phyloP scores from a whole-genome alignment of 2,329 filamentous ascomycete species.

The Fusarium denticulatum region DNA sequence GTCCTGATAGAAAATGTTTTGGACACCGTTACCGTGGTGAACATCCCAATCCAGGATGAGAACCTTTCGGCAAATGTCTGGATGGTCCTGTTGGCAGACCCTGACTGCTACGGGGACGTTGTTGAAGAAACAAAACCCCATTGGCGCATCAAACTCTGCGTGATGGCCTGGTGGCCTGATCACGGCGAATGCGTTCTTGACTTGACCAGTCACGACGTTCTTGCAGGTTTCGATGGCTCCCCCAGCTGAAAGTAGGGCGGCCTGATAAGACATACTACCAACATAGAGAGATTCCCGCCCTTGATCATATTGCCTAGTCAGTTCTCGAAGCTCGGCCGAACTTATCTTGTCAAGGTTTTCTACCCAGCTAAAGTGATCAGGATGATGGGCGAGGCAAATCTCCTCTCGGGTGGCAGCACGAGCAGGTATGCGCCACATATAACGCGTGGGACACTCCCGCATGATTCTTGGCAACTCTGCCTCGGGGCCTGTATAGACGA shows the following conservation, averaged over 20 bases:
- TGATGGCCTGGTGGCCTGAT: conserved; percentile 96
- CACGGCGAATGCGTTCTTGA: conserved; percentile 95
- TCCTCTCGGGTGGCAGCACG: conserved; percentile 82
- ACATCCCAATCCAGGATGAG: conserved; percentile 93
- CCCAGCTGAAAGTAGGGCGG: conserved; percentile 85
- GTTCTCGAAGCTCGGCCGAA: conserved; percentile 72
- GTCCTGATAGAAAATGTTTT: conserved; percentile 95
- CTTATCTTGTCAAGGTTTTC: conserved; percentile 63
- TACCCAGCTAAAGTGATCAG: conserved; percentile 84
- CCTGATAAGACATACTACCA: conserved; percentile 81
- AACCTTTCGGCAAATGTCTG: conserved; percentile 84
- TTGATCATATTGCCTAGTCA: conserved; percentile 70
- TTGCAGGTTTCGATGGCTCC: conserved; percentile 96
- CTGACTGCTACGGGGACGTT: conserved; percentile 94
- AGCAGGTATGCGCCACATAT: conserved; percentile 81
- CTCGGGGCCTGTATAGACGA: conserved; percentile 73
- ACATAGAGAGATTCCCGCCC: conserved; percentile 84
- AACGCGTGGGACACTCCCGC: conserved; percentile 64
- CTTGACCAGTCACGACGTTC: conserved; percentile 81
- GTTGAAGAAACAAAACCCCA: conserved; percentile 98
- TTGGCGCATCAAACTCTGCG: conserved; percentile 84
- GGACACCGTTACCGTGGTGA: conserved; percentile 87
- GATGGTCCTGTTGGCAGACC: conserved; percentile 84
- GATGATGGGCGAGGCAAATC: conserved; percentile 80
- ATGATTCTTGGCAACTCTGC: conserved; percentile 63